Conservation (phyloP, 2,329 filamentous ascomycete species). For the Monosporascus sp. region DNA sequence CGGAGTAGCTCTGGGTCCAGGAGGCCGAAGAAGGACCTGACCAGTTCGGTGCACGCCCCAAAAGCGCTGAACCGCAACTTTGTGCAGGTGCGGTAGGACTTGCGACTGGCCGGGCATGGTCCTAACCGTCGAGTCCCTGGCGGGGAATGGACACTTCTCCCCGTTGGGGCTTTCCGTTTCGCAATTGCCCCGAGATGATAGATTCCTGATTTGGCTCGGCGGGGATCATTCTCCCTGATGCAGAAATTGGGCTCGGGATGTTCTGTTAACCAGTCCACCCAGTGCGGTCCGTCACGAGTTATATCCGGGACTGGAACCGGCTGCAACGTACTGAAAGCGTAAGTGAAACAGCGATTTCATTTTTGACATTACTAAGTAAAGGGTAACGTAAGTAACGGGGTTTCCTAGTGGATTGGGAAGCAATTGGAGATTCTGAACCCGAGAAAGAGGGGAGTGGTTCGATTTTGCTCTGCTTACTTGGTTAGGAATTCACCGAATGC, state of each 20-base stretch:
- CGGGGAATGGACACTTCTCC: not conserved
- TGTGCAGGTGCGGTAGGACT: not conserved
- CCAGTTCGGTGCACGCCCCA: not conserved
- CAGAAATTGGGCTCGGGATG: constrained; percentile 1
- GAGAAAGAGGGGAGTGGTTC: too few relatives aligned
- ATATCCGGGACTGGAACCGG: constrained; percentile 2
- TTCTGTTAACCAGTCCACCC: constrained; percentile 1
- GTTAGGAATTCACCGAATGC: not conserved
- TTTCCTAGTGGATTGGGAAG: too few relatives aligned
- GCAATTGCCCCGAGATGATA: not conserved
- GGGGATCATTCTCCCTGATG: not conserved
- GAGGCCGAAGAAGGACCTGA: not conserved
- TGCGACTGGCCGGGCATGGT: too few relatives aligned
- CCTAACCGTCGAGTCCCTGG: not conserved
- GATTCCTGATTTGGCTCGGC: not conserved
- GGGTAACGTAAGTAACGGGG: too few relatives aligned
- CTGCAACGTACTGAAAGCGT: constrained; percentile 3
- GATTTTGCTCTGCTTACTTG: too few relatives aligned
- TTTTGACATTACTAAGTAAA: not conserved
- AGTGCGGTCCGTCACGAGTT: constrained; percentile 1
- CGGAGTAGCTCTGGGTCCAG: not conserved
- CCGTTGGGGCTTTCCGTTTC: not conserved
- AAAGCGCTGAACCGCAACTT: not conserved
- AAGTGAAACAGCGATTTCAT: not conserved
- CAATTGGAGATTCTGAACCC: too few relatives aligned